Evolutionary conservation across 306 rosid species (phyloP), one percentile per base, ranked within the genome.

Genomic region (Senna siamea): DNA sequence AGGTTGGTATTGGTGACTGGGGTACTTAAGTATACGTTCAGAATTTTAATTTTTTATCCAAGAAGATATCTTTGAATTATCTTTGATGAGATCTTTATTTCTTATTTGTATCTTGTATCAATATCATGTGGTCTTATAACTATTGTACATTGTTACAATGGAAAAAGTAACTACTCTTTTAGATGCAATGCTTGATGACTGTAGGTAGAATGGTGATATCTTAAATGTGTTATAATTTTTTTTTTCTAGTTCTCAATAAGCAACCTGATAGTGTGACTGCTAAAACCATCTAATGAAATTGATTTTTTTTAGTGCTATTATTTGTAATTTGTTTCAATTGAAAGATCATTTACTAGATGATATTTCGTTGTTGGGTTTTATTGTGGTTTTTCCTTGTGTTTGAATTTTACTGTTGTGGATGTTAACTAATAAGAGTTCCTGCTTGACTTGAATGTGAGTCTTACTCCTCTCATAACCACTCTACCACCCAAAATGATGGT

Each of bases 1-100:
- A 94, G 96, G 99, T 92, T 48, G 54, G 67, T 69, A 43, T 5
- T 20, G 13, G 53, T 51, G 43, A 40, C 41, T 56, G 59, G n/a
- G n/a, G n/a, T n/a, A 13, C 48, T 46, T 22, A 32, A 58, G 8
- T 41, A 66, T 15, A 34, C 51, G 43, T 64, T 26, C 8, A 2
- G 44, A 57, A 41, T 4, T 44, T 13, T 44, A 13, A 28, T 47
- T 78, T 69, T 69, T 9, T 22, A 13, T 10, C 11, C 32, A 14
- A n/a, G n/a, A 22, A 53, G 19, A 18, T n/a, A 10, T 37, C 19
- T 38, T 53, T 34, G 15, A 68, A 6, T 59, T 23, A 62, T 41
- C 1, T 54, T 35, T 5, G n/a, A 14, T 70, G n/a, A n/a, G 8
- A 38, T 58, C 14, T 17, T n/a, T 44, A 8, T 37, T 1, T 60